Evolutionary conservation across 768 basidiomycete genomes (phyloP).

Genomic region (Tricholoma hemisulphureum): DNA sequence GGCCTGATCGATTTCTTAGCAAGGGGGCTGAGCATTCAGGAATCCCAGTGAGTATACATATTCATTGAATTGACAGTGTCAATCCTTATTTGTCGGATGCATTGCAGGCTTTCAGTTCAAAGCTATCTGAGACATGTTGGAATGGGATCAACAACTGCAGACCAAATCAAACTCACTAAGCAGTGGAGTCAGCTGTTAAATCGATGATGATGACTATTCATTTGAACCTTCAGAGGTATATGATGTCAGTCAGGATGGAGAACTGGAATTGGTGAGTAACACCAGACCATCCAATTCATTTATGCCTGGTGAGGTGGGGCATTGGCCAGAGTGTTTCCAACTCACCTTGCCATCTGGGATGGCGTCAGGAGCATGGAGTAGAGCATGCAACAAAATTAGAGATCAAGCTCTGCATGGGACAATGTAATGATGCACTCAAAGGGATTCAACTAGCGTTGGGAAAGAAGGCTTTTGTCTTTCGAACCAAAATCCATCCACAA

Average conservation of each 20-base stretch:
- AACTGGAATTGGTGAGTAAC: too few species aligned
- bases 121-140: too few species aligned
- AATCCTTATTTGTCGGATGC: too few species aligned
- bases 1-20: too few species aligned
- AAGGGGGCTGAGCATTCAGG: too few species aligned
- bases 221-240: not conserved
- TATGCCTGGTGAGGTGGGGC: not conserved
- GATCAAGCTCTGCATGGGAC: not conserved
- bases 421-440: not conserved
- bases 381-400: not conserved
- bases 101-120: too few species aligned
- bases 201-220: not conserved
- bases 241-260: not conserved
- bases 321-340: not conserved
- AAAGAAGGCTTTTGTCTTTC: not conserved
- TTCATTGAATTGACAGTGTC: too few species aligned
- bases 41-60: too few species aligned
- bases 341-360: not conserved
- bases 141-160: too few species aligned
- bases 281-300: not conserved
- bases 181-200: too few species aligned
- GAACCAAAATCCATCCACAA: not conserved
- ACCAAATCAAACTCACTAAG: too few species aligned
- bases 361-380: not conserved
- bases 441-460: not conserved